Evolutionary conservation across 768 basidiomycete genomes (phyloP).

Genomic region (Leccinum broughii): DNA sequence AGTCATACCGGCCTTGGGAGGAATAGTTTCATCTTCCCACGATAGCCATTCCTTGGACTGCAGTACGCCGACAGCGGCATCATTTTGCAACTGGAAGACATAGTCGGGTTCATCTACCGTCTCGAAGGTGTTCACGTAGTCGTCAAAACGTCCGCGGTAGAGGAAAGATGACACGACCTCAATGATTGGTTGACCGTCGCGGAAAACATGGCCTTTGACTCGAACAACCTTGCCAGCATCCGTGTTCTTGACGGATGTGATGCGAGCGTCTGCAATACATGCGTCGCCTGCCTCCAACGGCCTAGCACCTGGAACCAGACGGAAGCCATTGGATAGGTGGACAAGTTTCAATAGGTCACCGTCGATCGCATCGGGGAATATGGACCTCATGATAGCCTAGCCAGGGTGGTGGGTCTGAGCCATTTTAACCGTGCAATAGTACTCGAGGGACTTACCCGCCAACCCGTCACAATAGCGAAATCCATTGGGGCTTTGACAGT

Average conservation of each 20-base stretch:
- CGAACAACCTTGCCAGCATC: slow-evolving; percentile 93
- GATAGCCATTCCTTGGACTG: slow-evolving; percentile 98
- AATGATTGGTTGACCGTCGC: slow-evolving; percentile 78
- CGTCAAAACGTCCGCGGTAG: slow-evolving; percentile 91
- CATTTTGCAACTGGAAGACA: slow-evolving; percentile 67
- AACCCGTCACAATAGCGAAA: slow-evolving; percentile 97
- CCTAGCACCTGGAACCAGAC: slow-evolving; percentile 73
- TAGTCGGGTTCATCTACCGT: slow-evolving; percentile 89
- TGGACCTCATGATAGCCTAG: slow-evolving; percentile 98
- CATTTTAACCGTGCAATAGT: background rate
- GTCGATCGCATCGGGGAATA: slow-evolving; percentile 90
- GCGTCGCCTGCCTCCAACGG: slow-evolving; percentile 83
- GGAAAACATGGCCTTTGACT: slow-evolving; percentile 81
- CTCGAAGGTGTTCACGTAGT: slow-evolving; percentile 97
- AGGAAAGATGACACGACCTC: slow-evolving; percentile 96
- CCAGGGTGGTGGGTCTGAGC: slow-evolving; percentile 13
- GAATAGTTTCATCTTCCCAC: slow-evolving; percentile 83
- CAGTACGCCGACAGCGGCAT: slow-evolving; percentile 85
- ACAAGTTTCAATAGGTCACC: slow-evolving; percentile 96
- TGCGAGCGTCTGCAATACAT: slow-evolving; percentile 86
- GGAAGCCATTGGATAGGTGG: slow-evolving; percentile 97
- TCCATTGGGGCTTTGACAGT: slow-evolving; percentile 92
- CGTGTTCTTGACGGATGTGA: slow-evolving; percentile 86
- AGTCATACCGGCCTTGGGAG: slow-evolving; percentile 75
- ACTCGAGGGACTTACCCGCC: slow-evolving; percentile 70